phyloP scores from a whole-genome alignment of 495 filamentous ascomycete species.

The Apodospora peruviana region DNA sequence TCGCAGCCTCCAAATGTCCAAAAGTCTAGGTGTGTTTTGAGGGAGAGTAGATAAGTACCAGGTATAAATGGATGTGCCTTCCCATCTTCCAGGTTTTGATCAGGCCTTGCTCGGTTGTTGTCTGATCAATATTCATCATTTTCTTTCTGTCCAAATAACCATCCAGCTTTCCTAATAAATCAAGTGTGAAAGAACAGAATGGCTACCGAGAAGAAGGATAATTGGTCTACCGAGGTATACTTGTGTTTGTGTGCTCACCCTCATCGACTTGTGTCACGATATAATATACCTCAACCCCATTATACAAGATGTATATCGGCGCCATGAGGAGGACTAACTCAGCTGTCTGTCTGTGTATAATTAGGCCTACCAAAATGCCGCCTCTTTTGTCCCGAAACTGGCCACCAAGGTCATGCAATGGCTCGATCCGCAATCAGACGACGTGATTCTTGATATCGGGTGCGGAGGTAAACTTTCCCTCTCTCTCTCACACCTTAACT shows the following conservation, averaged over 20 bases:
- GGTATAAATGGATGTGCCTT: too few relatives aligned
- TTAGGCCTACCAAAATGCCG: slow-evolving; percentile 58
- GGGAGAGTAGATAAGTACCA: too few relatives aligned
- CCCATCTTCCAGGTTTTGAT: too few relatives aligned
- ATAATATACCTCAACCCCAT: background rate
- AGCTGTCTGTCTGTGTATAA: too few relatives aligned
- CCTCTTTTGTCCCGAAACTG: slow-evolving; percentile 68
- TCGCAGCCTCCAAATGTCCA: too few relatives aligned
- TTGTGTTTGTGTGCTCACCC: slow-evolving; percentile 1
- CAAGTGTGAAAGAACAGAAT: slow-evolving; percentile 13
- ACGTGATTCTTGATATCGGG: slow-evolving; percentile 66
- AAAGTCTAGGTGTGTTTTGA: too few relatives aligned
- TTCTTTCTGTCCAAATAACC: too few relatives aligned
- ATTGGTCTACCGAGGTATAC: slow-evolving; percentile 54
- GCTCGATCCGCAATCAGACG: slow-evolving; percentile 55
- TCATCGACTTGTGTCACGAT: background rate
- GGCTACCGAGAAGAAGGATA: slow-evolving; percentile 38
- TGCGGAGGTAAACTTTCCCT: slow-evolving; percentile 50
- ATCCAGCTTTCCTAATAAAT: background rate
- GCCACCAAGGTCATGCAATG: slow-evolving; percentile 58
- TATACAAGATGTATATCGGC: slow-evolving; percentile 1
- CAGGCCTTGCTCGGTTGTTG: too few relatives aligned
- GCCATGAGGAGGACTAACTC: background rate
- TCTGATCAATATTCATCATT: too few relatives aligned
- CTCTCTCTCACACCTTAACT: background rate